A percentile compares a stretch with the other conserved stretches of the same genome.
Evolutionary conservation across 441 rosid species (phyloP).

Genomic region (Viola pubescens): DNA sequence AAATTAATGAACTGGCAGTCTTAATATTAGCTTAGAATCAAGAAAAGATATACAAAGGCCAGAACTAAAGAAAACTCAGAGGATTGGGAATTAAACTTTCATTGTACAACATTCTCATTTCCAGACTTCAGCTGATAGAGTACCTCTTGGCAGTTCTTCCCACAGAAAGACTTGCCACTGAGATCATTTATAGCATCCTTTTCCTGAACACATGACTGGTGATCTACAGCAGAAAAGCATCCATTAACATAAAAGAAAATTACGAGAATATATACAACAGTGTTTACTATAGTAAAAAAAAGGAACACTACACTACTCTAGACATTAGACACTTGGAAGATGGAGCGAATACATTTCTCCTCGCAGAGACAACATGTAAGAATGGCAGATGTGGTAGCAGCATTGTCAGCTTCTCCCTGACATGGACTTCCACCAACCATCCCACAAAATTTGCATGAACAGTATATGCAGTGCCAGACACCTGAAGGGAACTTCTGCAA

Average conservation of each 20-base stretch:
- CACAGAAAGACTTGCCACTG: slow-evolving; percentile 48
- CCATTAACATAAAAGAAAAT: slow-evolving; percentile 14
- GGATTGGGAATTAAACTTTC: slow-evolving; percentile 2
- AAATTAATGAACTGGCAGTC: background rate
- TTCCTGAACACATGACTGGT: slow-evolving; percentile 42
- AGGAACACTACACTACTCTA: background rate
- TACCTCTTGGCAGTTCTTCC: slow-evolving; percentile 84
- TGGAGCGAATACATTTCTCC: slow-evolving; percentile 65
- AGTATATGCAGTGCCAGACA: slow-evolving; percentile 79
- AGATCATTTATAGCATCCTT: slow-evolving; percentile 25
- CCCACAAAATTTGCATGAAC: slow-evolving; percentile 88
- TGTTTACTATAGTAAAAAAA: background rate
- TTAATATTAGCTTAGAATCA: background rate
- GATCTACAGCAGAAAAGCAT: slow-evolving; percentile 50
- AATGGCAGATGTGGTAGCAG: slow-evolving; percentile 25
- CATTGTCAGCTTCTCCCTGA: slow-evolving; percentile 23
- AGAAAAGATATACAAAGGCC: slow-evolving; percentile 1
- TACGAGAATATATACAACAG: slow-evolving; percentile 13
- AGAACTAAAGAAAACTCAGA: background rate
- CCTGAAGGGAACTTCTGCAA: slow-evolving; percentile 84
- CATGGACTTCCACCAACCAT: slow-evolving; percentile 28
- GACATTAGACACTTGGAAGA: slow-evolving; percentile 11
- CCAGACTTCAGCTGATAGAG: slow-evolving; percentile 1
- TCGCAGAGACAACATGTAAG: slow-evolving; percentile 56
- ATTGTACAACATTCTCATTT: slow-evolving; percentile 13